These are phyloP conservation scores for Nothophytophthora sp. DNA, from an alignment of 352 stramenopile species.

Conservation along the genomic window DNA sequence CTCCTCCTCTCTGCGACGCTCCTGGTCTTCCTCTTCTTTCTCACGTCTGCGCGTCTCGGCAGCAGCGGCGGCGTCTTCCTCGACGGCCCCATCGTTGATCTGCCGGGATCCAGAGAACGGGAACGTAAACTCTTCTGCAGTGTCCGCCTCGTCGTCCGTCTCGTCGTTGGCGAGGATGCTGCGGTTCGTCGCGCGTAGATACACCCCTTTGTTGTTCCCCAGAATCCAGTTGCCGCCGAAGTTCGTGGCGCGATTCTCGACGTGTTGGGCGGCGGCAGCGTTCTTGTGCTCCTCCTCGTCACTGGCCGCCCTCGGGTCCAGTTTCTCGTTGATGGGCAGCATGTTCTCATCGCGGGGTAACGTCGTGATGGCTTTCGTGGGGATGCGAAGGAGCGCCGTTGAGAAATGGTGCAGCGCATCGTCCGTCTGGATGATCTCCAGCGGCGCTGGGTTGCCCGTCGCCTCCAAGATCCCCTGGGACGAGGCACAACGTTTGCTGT, in stretches of 20 bases:
- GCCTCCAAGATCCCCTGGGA: slow-evolving; percentile 52
- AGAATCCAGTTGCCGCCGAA: slow-evolving; percentile 84
- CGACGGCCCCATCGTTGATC: slow-evolving; percentile 21
- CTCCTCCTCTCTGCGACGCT: slow-evolving; percentile 34
- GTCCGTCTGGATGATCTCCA: slow-evolving; percentile 61
- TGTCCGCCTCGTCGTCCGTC: slow-evolving; percentile 61
- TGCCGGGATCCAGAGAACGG: slow-evolving; percentile 39
- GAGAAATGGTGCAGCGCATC: slow-evolving; percentile 68
- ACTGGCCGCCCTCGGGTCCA: slow-evolving; percentile 7
- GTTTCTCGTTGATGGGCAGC: slow-evolving; percentile 42
- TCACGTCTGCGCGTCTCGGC: slow-evolving; percentile 26
- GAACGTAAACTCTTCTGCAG: slow-evolving; percentile 50
- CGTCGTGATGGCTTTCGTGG: slow-evolving; percentile 79
- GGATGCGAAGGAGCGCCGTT: slow-evolving; percentile 63
- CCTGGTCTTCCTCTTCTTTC: slow-evolving; percentile 37
- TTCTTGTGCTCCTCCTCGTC: slow-evolving; percentile 23
- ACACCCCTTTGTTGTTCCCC: slow-evolving; percentile 75
- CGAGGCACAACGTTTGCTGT: neutral
- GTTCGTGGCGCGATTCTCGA: slow-evolving; percentile 17
- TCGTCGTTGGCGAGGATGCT: slow-evolving; percentile 67
- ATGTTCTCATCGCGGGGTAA: slow-evolving; percentile 63
- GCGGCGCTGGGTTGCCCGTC: slow-evolving; percentile 24
- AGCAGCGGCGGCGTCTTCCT: slow-evolving; percentile 33
- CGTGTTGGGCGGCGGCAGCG: slow-evolving; percentile 4
- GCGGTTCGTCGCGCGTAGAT: slow-evolving; percentile 69